Conservation (phyloP, 208 protist genomes). For the Crithidia acanthocephali region DNA sequence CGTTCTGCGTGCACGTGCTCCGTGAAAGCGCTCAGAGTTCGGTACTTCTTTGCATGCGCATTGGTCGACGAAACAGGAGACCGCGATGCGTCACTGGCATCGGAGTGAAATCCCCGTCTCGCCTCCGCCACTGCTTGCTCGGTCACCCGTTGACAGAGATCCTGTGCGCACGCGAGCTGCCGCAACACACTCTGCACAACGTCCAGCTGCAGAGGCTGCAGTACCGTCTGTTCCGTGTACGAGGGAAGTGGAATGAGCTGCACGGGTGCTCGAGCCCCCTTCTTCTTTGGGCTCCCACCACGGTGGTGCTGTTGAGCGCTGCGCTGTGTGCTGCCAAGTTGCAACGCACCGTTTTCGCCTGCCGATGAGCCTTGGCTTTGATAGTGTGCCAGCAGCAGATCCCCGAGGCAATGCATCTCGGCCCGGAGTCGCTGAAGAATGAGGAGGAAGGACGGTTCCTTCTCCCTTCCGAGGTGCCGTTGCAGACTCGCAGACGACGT, state of each 20-base stretch:
- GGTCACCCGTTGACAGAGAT: too few relatives aligned
- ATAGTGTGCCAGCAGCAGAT: constrained; percentile 14
- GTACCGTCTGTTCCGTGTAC: constrained; percentile 18
- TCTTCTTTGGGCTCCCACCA: neutral
- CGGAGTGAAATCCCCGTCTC: too few relatives aligned
- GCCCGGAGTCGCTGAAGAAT: neutral
- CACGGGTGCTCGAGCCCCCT: constrained; percentile 6
- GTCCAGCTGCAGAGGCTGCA: constrained; percentile 23
- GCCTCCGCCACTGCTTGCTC: neutral
- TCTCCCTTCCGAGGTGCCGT: neutral
- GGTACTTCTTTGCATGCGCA: neutral
- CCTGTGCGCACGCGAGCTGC: neutral
- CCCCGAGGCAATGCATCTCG: constrained; percentile 14
- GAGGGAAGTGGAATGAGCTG: constrained; percentile 13
- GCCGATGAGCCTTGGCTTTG: neutral
- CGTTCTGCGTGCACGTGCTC: neutral
- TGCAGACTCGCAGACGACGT: neutral
- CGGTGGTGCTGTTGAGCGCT: neutral
- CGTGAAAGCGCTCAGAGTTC: too few relatives aligned
- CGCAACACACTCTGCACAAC: constrained; percentile 3
- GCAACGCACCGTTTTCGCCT: neutral
- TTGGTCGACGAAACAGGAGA: too few relatives aligned
- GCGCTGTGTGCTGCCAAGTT: neutral
- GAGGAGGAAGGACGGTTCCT: neutral
- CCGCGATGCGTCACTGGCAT: too few relatives aligned